Base-by-base conservation (phyloP, 768 basidiomycete genomes). In the Pleurotus eryngii region DNA sequence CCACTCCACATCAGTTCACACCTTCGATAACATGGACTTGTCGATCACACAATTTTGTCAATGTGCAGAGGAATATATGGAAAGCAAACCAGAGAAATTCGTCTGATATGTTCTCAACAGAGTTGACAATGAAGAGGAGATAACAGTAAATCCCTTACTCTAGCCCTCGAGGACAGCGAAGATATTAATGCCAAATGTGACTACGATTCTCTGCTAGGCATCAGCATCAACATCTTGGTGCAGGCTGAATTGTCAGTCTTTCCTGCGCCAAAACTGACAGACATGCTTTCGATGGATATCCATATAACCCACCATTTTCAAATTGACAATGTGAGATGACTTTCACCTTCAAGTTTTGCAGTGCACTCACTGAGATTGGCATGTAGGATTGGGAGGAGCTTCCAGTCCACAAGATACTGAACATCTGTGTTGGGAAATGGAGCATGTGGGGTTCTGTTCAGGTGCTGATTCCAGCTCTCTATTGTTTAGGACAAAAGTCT, bases 121-220 rank as follows among this genome's bases (percentile, higher is more conserved):
- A 4, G 20, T 27, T 7, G 18, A 56, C 26, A 48, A 58, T 3
- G 46, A 15, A 4, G n/a, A 24, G 1, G 64, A 65, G 17, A 59
- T 51, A 0, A 49, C 42, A 20, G 14, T 68, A 26, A 59, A 64
- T 35, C 63, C 67, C 15, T 35, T 66, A 9, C 56, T 46, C 14
- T 49, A 67, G 42, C 46, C 11, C 5, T 2, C 8, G 2, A 61
- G 1, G 15, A 30, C 3, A 17, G 8, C 1, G 26, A 60, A 3
- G 4, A 0, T 11, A 22, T 65, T 0, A 5, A 7, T 0, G 37
- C 24, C 4, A n/a, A 15, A 12, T 55, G 66, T 3, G 66, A 68
- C 51, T 68, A 62, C 35, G 65, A 67, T 45, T 67, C 63, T 5
- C 17, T 68, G 11, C 58, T 67, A 11, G 66, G 66, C 1, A 57